These are phyloP conservation scores for Pyracantha coccinea DNA, from an alignment of 331 rosid species.

Conservation along the genomic window DNA sequence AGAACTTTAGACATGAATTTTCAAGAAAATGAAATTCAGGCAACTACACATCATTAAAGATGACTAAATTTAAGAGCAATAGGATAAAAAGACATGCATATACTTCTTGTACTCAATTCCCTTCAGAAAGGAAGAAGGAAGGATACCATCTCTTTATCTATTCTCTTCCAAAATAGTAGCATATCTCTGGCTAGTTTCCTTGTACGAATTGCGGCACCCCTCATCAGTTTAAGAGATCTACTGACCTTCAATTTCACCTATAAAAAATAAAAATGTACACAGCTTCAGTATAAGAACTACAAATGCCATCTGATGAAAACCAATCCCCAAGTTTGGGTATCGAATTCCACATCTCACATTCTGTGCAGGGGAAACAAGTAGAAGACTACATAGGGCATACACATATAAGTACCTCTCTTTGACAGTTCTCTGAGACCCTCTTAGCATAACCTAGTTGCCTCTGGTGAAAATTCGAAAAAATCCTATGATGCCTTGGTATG, in stretches of 20 bases:
- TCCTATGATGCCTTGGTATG: slow-evolving; percentile 76
- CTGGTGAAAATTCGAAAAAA: slow-evolving; percentile 62
- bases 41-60: background rate
- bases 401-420: slow-evolving; percentile 77
- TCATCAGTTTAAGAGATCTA: slow-evolving; percentile 77
- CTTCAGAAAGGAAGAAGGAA: slow-evolving; percentile 10
- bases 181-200: slow-evolving; percentile 90
- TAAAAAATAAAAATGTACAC: background rate
- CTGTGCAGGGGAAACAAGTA: background rate
- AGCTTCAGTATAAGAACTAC: slow-evolving; percentile 19
- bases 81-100: background rate
- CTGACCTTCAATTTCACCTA: slow-evolving; percentile 86
- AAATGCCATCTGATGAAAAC: background rate
- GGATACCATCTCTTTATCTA: slow-evolving; percentile 89
- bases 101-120: background rate
- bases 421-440: slow-evolving; percentile 88
- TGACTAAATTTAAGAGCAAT: background rate
- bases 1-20: background rate
- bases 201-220: slow-evolving; percentile 76
- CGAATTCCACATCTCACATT: slow-evolving; percentile 9
- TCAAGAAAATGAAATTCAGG: background rate
- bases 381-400: background rate
- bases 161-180: slow-evolving; percentile 90
- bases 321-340: slow-evolving; percentile 8
- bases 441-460: slow-evolving; percentile 90